These are phyloP conservation scores for Sutorius australiensis DNA, from an alignment of 768 basidiomycete species.

Conservation along the genomic window DNA sequence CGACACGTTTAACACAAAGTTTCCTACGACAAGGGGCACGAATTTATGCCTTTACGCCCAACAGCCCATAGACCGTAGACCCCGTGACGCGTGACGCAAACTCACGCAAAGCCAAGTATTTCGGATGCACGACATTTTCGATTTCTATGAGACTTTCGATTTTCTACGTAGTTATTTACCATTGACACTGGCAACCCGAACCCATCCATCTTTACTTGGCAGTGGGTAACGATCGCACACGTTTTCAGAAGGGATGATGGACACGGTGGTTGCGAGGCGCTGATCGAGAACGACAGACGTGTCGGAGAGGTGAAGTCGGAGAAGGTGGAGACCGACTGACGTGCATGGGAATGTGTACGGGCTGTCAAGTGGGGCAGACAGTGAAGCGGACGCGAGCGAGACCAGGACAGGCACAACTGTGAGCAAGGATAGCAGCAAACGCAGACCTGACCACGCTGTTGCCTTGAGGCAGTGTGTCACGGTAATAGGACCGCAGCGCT, in stretches of 20 bases:
- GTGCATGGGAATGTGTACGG: slow-evolving; percentile 16
- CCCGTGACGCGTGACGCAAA: not conserved
- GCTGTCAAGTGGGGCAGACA: slow-evolving; percentile 1
- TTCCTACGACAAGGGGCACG: slow-evolving; percentile 56
- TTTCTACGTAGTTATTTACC: slow-evolving; percentile 27
- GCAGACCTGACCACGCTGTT: slow-evolving; percentile 11
- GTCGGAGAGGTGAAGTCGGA: not conserved
- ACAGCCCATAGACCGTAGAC: slow-evolving; percentile 32
- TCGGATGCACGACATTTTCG: not conserved
- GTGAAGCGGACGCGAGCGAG: not conserved
- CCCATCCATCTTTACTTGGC: slow-evolving; percentile 9
- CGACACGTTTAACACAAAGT: slow-evolving; percentile 53
- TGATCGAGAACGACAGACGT: not conserved
- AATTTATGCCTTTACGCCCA: slow-evolving; percentile 50
- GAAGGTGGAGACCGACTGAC: slow-evolving; percentile 5
- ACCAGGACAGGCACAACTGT: not conserved
- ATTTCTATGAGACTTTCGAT: slow-evolving; percentile 24
- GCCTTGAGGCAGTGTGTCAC: slow-evolving; percentile 18
- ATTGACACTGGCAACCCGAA: slow-evolving; percentile 13
- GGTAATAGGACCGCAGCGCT: not conserved
- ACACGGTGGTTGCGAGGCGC: not conserved
- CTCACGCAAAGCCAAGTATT: not conserved
- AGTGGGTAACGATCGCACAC: slow-evolving; percentile 20
- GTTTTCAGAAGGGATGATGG: slow-evolving; percentile 1
- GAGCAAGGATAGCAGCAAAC: slow-evolving; percentile 1